phyloP scores from a whole-genome alignment of 495 filamentous ascomycete species.

The Neurospora terricola region DNA sequence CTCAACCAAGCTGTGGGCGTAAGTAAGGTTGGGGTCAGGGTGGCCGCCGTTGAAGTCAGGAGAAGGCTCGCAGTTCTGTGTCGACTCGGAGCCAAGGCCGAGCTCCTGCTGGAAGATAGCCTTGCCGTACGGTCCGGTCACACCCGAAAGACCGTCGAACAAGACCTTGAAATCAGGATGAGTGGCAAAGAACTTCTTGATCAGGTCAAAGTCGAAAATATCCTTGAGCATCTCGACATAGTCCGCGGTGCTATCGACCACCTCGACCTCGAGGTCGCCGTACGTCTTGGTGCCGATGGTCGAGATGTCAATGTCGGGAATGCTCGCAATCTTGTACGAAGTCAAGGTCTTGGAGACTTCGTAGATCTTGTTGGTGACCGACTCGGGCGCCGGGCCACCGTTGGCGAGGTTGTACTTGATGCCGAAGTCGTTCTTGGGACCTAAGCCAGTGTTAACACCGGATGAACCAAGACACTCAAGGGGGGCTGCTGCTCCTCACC shows the following conservation, averaged over 20 bases:
- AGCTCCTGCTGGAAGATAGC: slow-evolving; percentile 93
- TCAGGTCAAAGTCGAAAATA: slow-evolving; percentile 94
- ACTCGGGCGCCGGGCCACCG: slow-evolving; percentile 88
- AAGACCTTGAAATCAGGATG: slow-evolving; percentile 93
- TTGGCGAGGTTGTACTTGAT: slow-evolving; percentile 99
- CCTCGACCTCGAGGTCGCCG: slow-evolving; percentile 81
- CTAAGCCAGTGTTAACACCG: slow-evolving; percentile 30
- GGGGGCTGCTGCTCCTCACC: slow-evolving; percentile 46
- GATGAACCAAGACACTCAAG: neutral
- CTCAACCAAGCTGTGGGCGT: slow-evolving; percentile 89
- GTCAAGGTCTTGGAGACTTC: slow-evolving; percentile 77
- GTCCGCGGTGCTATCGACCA: slow-evolving; percentile 84
- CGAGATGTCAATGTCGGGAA: slow-evolving; percentile 76
- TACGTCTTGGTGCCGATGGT: slow-evolving; percentile 76
- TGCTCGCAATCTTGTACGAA: slow-evolving; percentile 83
- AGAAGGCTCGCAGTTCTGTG: slow-evolving; percentile 85
- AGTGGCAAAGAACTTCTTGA: slow-evolving; percentile 77
- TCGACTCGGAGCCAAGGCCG: slow-evolving; percentile 62
- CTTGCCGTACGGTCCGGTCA: slow-evolving; percentile 89
- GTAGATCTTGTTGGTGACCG: slow-evolving; percentile 95
- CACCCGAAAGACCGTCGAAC: slow-evolving; percentile 89
- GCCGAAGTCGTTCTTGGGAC: slow-evolving; percentile 87
- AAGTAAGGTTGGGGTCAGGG: slow-evolving; percentile 97
- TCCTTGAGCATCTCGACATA: slow-evolving; percentile 93
- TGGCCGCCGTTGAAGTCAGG: slow-evolving; percentile 96